Conservation (phyloP, 164 flowering plant species). For the Liquidambar formosana region DNA sequence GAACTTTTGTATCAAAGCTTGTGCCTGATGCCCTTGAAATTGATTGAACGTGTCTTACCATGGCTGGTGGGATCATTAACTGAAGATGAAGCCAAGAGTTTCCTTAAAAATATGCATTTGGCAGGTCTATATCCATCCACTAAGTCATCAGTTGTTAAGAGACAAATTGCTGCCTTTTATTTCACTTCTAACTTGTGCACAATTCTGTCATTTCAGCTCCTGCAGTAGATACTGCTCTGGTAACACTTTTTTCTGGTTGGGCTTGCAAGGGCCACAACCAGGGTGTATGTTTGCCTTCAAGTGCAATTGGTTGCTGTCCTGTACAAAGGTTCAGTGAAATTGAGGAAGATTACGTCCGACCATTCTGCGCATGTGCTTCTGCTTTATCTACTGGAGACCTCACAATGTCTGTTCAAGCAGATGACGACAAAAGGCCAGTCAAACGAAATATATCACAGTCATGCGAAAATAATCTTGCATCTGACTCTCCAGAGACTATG, state of each 20-base stretch:
- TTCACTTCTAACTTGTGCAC: conserved; percentile 7
- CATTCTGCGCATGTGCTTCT: conserved; percentile 43
- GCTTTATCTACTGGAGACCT: conserved; percentile 24
- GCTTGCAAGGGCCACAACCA: conserved; percentile 84
- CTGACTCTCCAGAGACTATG: conserved; percentile 19
- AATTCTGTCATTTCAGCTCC: conserved; percentile 72
- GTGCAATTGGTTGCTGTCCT: conserved; percentile 69
- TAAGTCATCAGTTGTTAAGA: background rate
- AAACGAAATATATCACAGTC: conserved; percentile 34
- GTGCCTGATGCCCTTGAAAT: conserved; percentile 88
- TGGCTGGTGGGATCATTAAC: conserved; percentile 79
- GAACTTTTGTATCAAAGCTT: conserved; percentile 85
- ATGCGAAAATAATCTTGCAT: conserved; percentile 19
- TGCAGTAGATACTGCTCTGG: conserved; percentile 71
- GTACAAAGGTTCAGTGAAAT: conserved; percentile 41
- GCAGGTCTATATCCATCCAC: conserved; percentile 56
- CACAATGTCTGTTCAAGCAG: conserved; percentile 15
- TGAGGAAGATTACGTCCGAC: conserved; percentile 32
- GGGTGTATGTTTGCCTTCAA: conserved; percentile 70
- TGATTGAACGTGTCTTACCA: conserved; percentile 91
- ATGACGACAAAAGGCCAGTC: conserved; percentile 39
- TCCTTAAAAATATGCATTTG: conserved; percentile 78
- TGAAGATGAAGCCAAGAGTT: conserved; percentile 69
- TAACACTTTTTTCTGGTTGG: conserved; percentile 95
- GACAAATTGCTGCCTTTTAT: background rate